Percentiles rank a stretch among this genome's conserved stretches.
Evolutionary conservation across 177 flowering plant genomes (phyloP).

Genomic region (Telopea speciosissima): DNA sequence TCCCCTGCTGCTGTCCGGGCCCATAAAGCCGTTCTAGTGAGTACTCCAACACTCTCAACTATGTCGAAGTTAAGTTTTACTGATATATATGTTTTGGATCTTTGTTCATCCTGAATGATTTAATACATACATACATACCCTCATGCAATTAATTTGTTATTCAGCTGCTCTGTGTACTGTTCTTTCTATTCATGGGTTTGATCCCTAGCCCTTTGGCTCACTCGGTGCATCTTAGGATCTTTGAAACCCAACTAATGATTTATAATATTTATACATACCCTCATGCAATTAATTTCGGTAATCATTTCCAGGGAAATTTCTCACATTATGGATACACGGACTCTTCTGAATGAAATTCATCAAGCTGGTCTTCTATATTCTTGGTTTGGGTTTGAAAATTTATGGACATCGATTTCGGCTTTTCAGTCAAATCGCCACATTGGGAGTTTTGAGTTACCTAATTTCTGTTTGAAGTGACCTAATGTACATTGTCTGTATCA

Average conservation of each 20-base stretch:
- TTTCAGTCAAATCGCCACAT: neutral
- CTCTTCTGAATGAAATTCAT: too few relatives aligned
- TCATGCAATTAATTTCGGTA: too few relatives aligned
- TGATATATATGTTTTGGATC: conserved; percentile 10
- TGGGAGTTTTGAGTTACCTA: neutral
- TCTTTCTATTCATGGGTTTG: neutral
- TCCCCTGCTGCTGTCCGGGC: conserved; percentile 41
- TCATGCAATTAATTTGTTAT: neutral
- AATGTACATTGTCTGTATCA: neutral
- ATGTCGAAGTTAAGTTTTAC: neutral
- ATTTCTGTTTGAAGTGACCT: neutral
- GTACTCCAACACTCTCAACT: conserved; percentile 5
- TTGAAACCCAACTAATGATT: neutral
- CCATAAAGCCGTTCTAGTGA: conserved; percentile 72
- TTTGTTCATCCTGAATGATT: too few relatives aligned
- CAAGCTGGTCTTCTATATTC: too few relatives aligned
- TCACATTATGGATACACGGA: too few relatives aligned
- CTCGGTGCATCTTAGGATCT: neutral
- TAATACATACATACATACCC: too few relatives aligned
- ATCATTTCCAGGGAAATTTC: neutral
- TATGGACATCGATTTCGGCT: too few relatives aligned
- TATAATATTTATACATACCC: too few relatives aligned
- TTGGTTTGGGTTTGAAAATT: too few relatives aligned
- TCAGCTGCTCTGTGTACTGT: neutral
- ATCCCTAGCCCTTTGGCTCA: neutral